Conservation (phyloP, 1,284 basidiomycete species). For the Pseudomicrostroma phylloplanum region DNA sequence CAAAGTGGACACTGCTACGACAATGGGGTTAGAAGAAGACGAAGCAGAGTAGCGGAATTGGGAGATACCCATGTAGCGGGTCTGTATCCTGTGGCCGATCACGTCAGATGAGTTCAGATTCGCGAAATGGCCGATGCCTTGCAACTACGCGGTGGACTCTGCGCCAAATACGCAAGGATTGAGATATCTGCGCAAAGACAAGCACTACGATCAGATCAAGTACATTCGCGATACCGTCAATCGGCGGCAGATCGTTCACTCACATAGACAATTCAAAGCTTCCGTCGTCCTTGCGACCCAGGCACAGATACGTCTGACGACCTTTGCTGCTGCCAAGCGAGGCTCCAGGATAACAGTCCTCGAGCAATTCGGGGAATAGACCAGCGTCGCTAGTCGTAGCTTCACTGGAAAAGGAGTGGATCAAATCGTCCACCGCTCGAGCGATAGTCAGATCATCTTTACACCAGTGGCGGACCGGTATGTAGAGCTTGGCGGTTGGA, state of each 20-base stretch:
- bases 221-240: too few species aligned
- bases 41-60: too few species aligned
- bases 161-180: too few species aligned
- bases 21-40: too few species aligned
- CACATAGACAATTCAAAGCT: background rate
- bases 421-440: background rate
- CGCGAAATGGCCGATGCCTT: too few species aligned
- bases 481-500: conserved; percentile 4
- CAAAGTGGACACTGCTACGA: too few species aligned
- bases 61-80: too few species aligned
- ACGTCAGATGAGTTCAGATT: too few species aligned
- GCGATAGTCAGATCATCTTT: background rate
- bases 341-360: background rate
- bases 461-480: conserved; percentile 4
- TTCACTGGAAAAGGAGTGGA: background rate
- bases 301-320: background rate
- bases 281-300: background rate
- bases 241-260: background rate
- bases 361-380: background rate
- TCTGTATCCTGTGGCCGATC: too few species aligned
- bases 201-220: too few species aligned
- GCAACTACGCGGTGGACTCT: too few species aligned
- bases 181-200: too few species aligned
- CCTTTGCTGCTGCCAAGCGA: background rate
- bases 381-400: background rate